Evolutionary conservation across 441 rosid species (phyloP).

Genomic region (Bruguiera hainesii): DNA sequence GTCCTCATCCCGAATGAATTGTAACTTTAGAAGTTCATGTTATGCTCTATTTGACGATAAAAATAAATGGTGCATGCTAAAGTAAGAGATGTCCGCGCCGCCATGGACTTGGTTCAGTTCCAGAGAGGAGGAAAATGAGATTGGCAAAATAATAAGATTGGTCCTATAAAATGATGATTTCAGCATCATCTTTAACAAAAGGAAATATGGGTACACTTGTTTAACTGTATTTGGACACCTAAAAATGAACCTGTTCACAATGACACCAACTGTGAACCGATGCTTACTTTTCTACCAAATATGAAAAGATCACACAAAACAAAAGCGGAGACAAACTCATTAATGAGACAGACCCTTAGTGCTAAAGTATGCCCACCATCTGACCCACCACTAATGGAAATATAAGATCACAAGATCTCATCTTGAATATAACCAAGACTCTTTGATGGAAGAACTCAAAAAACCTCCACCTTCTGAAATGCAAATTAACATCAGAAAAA

Average conservation of each 20-base stretch:
- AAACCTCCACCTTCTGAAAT: constrained; percentile 59
- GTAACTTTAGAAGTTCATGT: neutral
- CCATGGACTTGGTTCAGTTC: neutral
- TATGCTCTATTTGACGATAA: neutral
- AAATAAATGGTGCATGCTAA: too few relatives aligned
- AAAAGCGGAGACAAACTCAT: constrained; percentile 48
- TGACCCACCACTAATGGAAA: constrained; percentile 26
- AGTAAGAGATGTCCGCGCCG: too few relatives aligned
- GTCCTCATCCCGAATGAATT: neutral
- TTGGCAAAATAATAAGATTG: neutral
- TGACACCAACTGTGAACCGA: neutral
- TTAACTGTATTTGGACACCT: neutral
- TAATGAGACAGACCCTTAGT: constrained; percentile 32
- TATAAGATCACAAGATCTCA: neutral
- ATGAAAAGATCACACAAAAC: constrained; percentile 16
- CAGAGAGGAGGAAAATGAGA: neutral
- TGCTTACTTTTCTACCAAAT: constrained; percentile 16
- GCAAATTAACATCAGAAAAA: constrained; percentile 13
- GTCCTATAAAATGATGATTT: neutral
- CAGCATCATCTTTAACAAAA: neutral
- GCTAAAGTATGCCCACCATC: constrained; percentile 20
- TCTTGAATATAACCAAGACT: constrained; percentile 14
- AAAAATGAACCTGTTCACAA: neutral
- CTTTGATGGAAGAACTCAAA: constrained; percentile 59
- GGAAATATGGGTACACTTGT: neutral